Percentiles rank a stretch among this genome's conserved stretches.
phyloP scores from a whole-genome alignment of 2,329 filamentous ascomycete genomes.

The Aspergillus puulaauensis region DNA sequence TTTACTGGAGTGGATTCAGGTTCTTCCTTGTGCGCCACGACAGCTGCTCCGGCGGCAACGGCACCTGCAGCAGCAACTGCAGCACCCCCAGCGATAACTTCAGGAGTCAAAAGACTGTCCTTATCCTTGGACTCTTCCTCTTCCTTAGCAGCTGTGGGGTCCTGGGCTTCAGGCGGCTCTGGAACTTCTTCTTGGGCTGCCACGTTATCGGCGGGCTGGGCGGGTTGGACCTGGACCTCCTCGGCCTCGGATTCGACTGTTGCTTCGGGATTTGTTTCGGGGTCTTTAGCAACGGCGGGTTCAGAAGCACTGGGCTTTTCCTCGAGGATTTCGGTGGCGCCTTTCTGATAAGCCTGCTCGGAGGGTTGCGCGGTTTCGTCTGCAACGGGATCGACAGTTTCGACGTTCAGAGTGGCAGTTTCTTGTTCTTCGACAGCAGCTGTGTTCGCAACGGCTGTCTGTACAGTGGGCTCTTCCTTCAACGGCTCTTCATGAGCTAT shows the following conservation, averaged over 20 bases:
- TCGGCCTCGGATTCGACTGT: slow-evolving; percentile 8
- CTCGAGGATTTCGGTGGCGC: neutral
- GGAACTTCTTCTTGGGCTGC: neutral
- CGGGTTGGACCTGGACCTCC: slow-evolving; percentile 1
- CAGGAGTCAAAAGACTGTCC: slow-evolving; percentile 22
- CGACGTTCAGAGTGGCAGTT: neutral
- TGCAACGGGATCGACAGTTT: neutral
- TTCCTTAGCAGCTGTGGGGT: neutral
- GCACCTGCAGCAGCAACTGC: slow-evolving; percentile 26
- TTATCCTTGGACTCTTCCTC: slow-evolving; percentile 16
- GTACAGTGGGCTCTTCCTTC: slow-evolving; percentile 3
- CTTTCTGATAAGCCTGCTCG: neutral
- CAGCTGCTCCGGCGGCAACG: slow-evolving; percentile 22
- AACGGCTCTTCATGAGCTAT: slow-evolving; percentile 4
- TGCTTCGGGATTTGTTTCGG: neutral
- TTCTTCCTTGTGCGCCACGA: slow-evolving; percentile 21
- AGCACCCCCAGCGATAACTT: slow-evolving; percentile 27
- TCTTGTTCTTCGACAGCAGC: slow-evolving; percentile 4
- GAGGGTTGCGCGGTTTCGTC: neutral
- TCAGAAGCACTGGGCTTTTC: neutral
- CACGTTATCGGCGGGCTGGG: slow-evolving; percentile 1
- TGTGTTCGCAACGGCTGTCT: neutral
- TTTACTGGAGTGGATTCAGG: slow-evolving; percentile 10
- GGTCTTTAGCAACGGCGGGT: slow-evolving; percentile 2
- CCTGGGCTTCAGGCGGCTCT: slow-evolving; percentile 8